These are phyloP conservation scores for Tricladium varicosporioides DNA, from an alignment of 2,329 filamentous ascomycete species.

Conservation along the genomic window DNA sequence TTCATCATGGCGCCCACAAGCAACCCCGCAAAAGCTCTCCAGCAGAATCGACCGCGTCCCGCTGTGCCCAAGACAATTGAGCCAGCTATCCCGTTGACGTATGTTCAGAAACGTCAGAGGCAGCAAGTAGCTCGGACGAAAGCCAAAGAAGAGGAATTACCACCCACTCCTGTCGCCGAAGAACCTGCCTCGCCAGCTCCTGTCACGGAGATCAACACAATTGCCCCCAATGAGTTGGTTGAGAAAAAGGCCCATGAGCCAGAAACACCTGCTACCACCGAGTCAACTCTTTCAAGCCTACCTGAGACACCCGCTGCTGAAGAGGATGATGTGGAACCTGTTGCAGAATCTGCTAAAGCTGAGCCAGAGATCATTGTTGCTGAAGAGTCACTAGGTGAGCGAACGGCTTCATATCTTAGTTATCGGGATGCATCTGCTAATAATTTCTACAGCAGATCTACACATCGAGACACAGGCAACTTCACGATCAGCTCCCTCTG, in stretches of 20 bases:
- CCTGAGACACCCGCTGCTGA: conserved; percentile 7
- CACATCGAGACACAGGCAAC: conserved; percentile 22
- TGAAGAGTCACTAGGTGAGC: conserved; percentile 23
- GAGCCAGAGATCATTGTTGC: conserved; percentile 14
- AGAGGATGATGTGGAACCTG: conserved; percentile 1
- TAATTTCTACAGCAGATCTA: conserved; percentile 10
- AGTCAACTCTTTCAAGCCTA: conserved; percentile 4
- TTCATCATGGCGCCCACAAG: conserved; percentile 29
- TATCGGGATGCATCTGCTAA: conserved; percentile 7
- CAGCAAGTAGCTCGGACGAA: conserved; percentile 24
- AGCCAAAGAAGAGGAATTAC: conserved; percentile 18
- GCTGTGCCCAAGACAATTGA: conserved; percentile 27
- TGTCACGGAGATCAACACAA: conserved; percentile 11
- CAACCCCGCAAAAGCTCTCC: conserved; percentile 30
- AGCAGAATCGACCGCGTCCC: conserved; percentile 30
- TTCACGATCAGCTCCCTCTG: conserved; percentile 23
- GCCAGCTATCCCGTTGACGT: conserved; percentile 34
- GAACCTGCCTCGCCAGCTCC: conserved; percentile 14
- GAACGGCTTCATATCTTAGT: conserved; percentile 1
- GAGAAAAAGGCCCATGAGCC: conserved; percentile 10
- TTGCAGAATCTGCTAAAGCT: conserved; percentile 10
- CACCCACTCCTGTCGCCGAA: conserved; percentile 6
- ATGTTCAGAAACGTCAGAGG: conserved; percentile 33
- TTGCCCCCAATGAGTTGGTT: conserved; percentile 18
- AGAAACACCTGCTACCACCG: conserved; percentile 5